Base-by-base conservation (phyloP, 2,329 filamentous ascomycete species). In the Beauveria medogensis region DNA sequence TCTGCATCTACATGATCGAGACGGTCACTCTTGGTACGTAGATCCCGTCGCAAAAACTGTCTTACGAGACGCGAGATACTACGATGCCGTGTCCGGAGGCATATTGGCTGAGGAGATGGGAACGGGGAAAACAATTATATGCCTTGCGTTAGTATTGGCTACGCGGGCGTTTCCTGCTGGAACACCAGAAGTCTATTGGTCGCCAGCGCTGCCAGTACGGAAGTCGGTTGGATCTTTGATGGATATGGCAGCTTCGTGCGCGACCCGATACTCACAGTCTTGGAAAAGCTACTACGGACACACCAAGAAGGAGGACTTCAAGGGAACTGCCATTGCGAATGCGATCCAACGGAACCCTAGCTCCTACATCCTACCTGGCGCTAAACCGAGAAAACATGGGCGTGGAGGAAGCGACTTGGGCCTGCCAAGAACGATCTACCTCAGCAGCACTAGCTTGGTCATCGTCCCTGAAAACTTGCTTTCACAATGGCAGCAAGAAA, bases 121-220 rank as follows among this genome's bases (percentile, higher is more conserved):
- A 6, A 76, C 82, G 0, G 92, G 93, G 0, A 97, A 97, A 75
- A 97, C 93, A 0, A 74, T 97, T 28, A 96, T 97, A 12, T 93
- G 89, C 64, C 75, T 97, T 20, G 80, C 88, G 7, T 75, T 91
- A 2, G 86, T 97, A 44, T 77, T 95, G 28, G 87, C 91, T 3
- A 96, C 91, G 0, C 85, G 83, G 66, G 78, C 86, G 37, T 82
- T 92, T 63, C 82, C 86, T 12, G 83, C 90, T 5, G 74, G 79
- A 20, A 82, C 88, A 3, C 88, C 92, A 2, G 80, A 85, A 3
- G 71, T 87, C 58, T 83, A 88, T 68, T 75, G 80, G 66, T 48
- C 68, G 62, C 64, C 72, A 61, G 68, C 78, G 55, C 66, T 74
- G 46, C 76, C 69, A 52, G 74, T 67, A 65, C 77, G 65, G 52